Evolutionary conservation across 257 asterid genomes (phyloP).

Genomic region (Asclepias syriaca): DNA sequence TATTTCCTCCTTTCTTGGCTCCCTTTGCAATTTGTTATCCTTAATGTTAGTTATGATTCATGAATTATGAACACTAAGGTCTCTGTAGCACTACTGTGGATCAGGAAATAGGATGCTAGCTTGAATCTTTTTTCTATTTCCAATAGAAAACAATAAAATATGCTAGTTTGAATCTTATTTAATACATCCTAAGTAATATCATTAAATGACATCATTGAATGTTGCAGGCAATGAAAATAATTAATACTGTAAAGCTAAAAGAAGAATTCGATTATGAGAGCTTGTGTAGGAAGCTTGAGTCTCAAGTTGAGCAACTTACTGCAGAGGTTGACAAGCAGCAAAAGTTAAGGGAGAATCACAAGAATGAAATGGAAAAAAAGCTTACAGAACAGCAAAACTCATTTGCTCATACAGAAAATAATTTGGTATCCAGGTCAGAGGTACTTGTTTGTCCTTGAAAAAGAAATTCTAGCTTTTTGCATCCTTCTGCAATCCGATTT

Average conservation of each 20-base stretch:
- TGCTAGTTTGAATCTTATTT: not conserved
- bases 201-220: constrained; percentile 13
- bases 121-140: not conserved
- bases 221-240: constrained; percentile 90
- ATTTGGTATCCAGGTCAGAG: constrained; percentile 60
- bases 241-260: constrained; percentile 67
- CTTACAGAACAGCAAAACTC: constrained; percentile 49
- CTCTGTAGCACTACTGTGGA: not conserved
- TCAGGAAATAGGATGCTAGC: not conserved
- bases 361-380: constrained; percentile 45
- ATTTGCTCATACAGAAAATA: constrained; percentile 57
- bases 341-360: constrained; percentile 55
- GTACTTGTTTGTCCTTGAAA: constrained; percentile 33
- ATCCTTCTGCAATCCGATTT: not conserved
- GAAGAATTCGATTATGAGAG: constrained; percentile 92
- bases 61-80: constrained; percentile 1
- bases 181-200: not conserved
- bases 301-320: constrained; percentile 68
- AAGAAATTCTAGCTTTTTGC: not conserved
- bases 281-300: constrained; percentile 80
- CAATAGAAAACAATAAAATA: not conserved
- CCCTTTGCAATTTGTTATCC: not conserved
- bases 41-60: not conserved
- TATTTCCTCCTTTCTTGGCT: not conserved
- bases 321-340: constrained; percentile 69